These are phyloP conservation scores for Penicillium frequentans DNA, from an alignment of 2,329 filamentous ascomycete species.

Conservation along the genomic window DNA sequence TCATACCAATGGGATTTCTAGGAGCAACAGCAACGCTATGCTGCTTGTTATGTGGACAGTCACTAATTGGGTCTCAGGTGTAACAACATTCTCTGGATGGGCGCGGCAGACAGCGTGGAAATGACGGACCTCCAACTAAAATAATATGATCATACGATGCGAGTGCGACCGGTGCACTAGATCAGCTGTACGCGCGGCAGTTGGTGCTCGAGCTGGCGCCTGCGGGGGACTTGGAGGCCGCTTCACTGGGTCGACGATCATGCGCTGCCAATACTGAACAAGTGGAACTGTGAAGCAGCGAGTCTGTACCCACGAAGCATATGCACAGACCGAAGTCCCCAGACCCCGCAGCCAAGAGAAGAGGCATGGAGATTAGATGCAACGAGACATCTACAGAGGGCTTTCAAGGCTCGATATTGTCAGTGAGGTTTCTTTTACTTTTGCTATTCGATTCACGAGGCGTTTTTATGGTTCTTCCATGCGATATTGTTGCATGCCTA, in stretches of 20 bases:
- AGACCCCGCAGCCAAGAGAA: neutral
- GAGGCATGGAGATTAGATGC: neutral
- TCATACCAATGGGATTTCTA: neutral
- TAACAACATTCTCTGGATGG: slow-evolving; percentile 97
- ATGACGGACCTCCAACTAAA: slow-evolving; percentile 46
- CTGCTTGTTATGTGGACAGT: neutral
- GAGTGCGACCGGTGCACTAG: neutral
- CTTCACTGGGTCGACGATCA: neutral
- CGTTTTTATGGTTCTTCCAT: slow-evolving; percentile 20
- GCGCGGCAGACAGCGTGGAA: slow-evolving; percentile 53
- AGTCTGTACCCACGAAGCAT: neutral
- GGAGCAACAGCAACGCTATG: neutral
- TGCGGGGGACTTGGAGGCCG: neutral
- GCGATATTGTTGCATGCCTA: slow-evolving; percentile 21
- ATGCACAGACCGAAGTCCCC: neutral
- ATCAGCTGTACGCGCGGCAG: neutral
- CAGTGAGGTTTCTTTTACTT: slow-evolving; percentile 6
- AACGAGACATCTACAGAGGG: neutral
- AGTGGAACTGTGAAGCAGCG: neutral
- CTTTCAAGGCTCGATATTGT: neutral
- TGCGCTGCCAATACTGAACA: neutral
- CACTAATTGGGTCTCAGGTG: slow-evolving; percentile 56
- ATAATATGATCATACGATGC: slow-evolving; percentile 15
- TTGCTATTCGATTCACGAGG: slow-evolving; percentile 13
- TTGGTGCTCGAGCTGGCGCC: neutral